phyloP scores from a whole-genome alignment of 116 monocot species.

The Dioscorea cayenensis region DNA sequence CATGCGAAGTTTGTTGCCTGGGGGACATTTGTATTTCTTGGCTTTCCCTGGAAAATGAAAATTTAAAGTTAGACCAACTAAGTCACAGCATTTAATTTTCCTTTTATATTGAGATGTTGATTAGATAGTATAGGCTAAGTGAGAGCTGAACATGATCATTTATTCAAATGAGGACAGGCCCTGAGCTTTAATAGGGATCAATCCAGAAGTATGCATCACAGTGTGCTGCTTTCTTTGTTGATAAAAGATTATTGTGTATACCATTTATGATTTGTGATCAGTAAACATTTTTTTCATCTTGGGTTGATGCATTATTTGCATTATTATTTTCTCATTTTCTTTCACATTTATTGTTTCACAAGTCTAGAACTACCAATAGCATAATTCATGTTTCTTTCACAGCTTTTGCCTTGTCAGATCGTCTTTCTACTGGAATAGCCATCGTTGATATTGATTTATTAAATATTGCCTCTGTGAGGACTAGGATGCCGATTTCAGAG shows the following conservation, averaged over 20 bases:
- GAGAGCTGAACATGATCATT: too few relatives aligned
- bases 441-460: constrained; percentile 71
- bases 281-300: background rate
- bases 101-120: too few relatives aligned
- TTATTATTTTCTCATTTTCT: background rate
- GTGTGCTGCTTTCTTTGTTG: too few relatives aligned
- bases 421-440: constrained; percentile 66
- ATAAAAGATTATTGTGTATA: background rate
- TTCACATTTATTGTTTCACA: too few relatives aligned
- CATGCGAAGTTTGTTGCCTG: background rate
- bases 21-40: background rate
- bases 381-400: background rate
- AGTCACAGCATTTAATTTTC: too few relatives aligned
- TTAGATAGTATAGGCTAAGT: too few relatives aligned
- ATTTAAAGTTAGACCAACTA: too few relatives aligned
- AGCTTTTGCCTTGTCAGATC: constrained; percentile 35
- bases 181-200: too few relatives aligned
- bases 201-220: too few relatives aligned
- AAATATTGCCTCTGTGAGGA: constrained; percentile 57
- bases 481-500: constrained; percentile 70
- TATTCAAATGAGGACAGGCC: too few relatives aligned
- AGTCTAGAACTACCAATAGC: background rate
- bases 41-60: background rate
- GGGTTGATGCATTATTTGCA: background rate
- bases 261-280: background rate